Base-by-base conservation (phyloP, 805 yeast species). In the Torulaspora franciscae region DNA sequence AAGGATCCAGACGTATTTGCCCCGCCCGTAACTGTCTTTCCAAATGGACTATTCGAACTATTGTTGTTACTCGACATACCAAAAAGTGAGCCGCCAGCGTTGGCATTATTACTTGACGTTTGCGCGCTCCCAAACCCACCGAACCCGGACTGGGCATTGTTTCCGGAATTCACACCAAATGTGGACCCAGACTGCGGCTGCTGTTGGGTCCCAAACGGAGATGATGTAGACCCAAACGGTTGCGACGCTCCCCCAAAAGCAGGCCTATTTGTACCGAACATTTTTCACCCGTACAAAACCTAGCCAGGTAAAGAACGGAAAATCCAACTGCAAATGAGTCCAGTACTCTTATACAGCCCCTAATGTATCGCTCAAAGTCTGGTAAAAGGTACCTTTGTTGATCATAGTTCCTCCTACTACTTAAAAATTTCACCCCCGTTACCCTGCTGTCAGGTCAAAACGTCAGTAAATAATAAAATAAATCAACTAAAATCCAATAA, bases 1-100 rank as follows among this genome's bases (percentile, higher is more conserved):
- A 76, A 69, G 2, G 79, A 70, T 10, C 72, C 54, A 10, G 59
- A 43, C 32, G 25, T 41, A 36, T 41, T 48, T 32, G 52, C 37
- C 24, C 58, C 50, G 19, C 60, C 59, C 25, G 57, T 49, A 41
- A 54, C 50, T 50, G 57, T 55, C 57, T 55, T 54, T 45, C 58
- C 59, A 37, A 53, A 54, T 29, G 56, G 56, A 22, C 51, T 45
- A 39, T 43, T 50, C 41, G 50, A 43, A 32, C 49, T 48, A 46
- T 46, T 51, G 45, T 49, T 54, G 56, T 45, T 51, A 41, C 52
- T 53, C 27, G 64, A 47, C 49, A 58, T 51, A 41, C 66, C 65
- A 51, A 61, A 61, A 6, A 61, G 67, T 37, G 65, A 55, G 28
- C 62, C 62, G 39, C 47, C 46, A n/a, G 46, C 45, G 37, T 40